These are phyloP conservation scores for Arabidopsis lyrata DNA, from an alignment of 441 rosid genomes.

Conservation along the genomic window DNA sequence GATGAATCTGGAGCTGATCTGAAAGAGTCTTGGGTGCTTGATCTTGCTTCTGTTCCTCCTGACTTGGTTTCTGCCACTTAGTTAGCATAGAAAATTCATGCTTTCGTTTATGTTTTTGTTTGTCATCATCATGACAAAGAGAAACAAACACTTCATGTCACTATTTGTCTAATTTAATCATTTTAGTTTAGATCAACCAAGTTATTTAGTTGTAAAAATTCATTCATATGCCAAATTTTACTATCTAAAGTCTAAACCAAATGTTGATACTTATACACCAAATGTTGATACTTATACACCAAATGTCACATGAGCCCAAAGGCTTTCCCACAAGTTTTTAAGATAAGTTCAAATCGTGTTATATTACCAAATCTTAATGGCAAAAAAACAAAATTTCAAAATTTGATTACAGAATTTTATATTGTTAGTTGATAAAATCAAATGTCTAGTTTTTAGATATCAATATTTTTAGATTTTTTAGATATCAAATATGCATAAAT, in stretches of 20 bases:
- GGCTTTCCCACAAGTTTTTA: not conserved
- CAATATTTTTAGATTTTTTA: not conserved
- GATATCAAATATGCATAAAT: no score
- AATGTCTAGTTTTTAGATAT: no score
- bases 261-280: no score
- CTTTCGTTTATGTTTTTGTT: not conserved
- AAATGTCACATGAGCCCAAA: slow-evolving; percentile 8
- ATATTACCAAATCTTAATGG: not conserved
- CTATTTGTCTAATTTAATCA: slow-evolving; percentile 16
- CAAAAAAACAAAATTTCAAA: not conserved
- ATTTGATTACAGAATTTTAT: not conserved
- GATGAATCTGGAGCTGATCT: slow-evolving; percentile 54
- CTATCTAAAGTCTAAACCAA: not conserved
- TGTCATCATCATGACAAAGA: slow-evolving; percentile 17
- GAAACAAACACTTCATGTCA: slow-evolving; percentile 20
- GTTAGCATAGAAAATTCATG: not conserved
- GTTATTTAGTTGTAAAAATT: not conserved
- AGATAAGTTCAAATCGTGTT: not conserved
- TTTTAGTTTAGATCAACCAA: not conserved
- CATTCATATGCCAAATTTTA: not conserved
- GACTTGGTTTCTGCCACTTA: slow-evolving; percentile 44
- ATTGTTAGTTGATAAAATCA: no score
- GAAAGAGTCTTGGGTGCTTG: slow-evolving; percentile 87
- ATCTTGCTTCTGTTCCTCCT: slow-evolving; percentile 77
- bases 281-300: not conserved